Conservation (phyloP, 768 basidiomycete species). For the Lyophyllum decastes region DNA sequence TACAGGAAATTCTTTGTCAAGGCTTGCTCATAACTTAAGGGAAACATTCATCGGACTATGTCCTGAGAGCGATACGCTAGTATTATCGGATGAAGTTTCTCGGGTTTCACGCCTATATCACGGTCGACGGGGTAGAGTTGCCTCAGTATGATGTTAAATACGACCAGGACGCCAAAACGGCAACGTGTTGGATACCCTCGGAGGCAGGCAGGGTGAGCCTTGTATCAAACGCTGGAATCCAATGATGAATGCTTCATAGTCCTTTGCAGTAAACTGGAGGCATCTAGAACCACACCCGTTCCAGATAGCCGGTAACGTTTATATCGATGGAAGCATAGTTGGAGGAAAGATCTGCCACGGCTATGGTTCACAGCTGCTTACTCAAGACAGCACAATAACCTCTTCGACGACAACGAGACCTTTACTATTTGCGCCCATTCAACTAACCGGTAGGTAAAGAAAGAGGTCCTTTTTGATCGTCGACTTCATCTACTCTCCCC, state of each 20-base stretch:
- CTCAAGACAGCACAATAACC: neutral
- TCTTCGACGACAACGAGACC: constrained; percentile 2
- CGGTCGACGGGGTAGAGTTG: constrained; percentile 11
- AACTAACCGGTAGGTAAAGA: constrained; percentile 5
- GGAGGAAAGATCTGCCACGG: neutral
- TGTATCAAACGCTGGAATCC: neutral
- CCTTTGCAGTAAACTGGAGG: neutral
- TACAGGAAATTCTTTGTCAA: no score
- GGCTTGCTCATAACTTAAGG: no score
- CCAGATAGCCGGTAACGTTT: neutral
- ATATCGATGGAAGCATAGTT: neutral
- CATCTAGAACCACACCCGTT: neutral
- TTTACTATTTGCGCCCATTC: constrained; percentile 3
- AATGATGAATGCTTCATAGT: neutral
- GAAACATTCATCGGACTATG: no score
- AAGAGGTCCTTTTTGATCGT: neutral
- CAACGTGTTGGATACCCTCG: constrained; percentile 25
- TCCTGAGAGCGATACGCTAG: no score
- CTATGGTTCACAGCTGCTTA: neutral
- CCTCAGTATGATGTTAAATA: constrained; percentile 15
- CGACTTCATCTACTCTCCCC: neutral
- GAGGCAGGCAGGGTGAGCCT: constrained; percentile 22
- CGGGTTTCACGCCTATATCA: constrained; percentile 13
- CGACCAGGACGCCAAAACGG: constrained; percentile 4
- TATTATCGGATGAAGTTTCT: constrained; percentile 1